Conservation (phyloP, 305 asterid species). For the Plantago coronopus region DNA sequence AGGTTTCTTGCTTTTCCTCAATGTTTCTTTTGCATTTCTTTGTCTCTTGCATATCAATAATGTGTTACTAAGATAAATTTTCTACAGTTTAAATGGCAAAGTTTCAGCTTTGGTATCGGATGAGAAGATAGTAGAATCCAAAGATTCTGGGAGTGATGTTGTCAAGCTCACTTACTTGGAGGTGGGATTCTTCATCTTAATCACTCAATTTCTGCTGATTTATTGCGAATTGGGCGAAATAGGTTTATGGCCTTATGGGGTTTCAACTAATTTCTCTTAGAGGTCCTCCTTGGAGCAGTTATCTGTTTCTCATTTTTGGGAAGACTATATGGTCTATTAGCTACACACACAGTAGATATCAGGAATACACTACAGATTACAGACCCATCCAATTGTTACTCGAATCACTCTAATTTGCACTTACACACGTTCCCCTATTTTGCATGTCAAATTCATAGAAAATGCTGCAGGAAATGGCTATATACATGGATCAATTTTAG, state of each 20-base stretch:
- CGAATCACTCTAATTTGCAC: too few species aligned
- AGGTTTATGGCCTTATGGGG: background rate
- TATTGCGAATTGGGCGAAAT: background rate
- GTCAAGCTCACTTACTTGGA: slow-evolving; percentile 86
- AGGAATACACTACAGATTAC: too few species aligned
- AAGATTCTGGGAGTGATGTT: slow-evolving; percentile 42
- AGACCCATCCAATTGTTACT: too few species aligned
- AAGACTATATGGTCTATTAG: too few species aligned
- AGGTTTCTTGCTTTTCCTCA: slow-evolving; percentile 31
- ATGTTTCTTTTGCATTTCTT: background rate
- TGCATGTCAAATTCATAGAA: too few species aligned
- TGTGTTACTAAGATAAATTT: background rate
- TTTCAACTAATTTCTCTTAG: background rate
- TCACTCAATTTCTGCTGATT: background rate
- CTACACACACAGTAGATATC: too few species aligned
- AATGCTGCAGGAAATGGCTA: too few species aligned
- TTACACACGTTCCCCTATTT: too few species aligned
- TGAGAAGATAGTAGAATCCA: slow-evolving; percentile 39
- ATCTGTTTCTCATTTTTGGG: background rate
- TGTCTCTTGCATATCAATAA: slow-evolving; percentile 6
- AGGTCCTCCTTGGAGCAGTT: background rate
- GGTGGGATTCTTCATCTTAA: slow-evolving; percentile 44
- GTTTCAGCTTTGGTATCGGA: slow-evolving; percentile 59
- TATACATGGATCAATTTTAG: too few species aligned
- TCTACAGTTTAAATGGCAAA: slow-evolving; percentile 38